Base-by-base conservation (phyloP, 352 stramenopile species). In the Phytophthora pluvialis region DNA sequence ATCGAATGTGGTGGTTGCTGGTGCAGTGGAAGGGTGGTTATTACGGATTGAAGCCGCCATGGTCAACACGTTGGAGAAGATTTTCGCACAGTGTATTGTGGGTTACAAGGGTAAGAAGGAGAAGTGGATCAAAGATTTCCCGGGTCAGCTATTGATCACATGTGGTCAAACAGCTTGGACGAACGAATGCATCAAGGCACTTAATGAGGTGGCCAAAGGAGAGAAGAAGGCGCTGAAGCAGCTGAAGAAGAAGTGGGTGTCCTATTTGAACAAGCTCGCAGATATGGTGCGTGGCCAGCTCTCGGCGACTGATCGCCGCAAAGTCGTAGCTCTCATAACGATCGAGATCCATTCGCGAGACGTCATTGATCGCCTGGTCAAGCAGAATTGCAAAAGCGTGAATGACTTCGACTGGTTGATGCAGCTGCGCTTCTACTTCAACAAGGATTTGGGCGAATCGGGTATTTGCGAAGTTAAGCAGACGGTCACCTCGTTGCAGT, bases 311-410 rank as follows among this genome's bases (percentile, higher is more conserved):
- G 93, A 98, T 12, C 91, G 96, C 15, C 98, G 96, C 49, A 98
- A 99, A 77, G 96, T 98, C 6, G 98, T 99, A 35, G 97, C 95
- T 36, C 75, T 99, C 13, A 98, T 99, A 73, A 98, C 95, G 32
- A 98, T 98, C 67, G 96, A 99, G 70, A 98, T 99, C 40, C 96
- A 99, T 59, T 98, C 93, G 58, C 91, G 96, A 33, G 96, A 99
- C 70, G 94, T 99, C 26, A 94, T 99, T 31, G 91, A 98, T 56
- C 86, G 92, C 5, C 79, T 98, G 48, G 88, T 98, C n/a, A 97
- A 98, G 67, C 90, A 95, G 58, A 95, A 93, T 49, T 98, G 93
- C 64, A 91, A 94, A 43, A 94, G 82, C 55, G 79, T 95, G 15
- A 94, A 94, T 36, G 94, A 98, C 53, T 98, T 98, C 63, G 86